Evolutionary conservation across 345 rosid genomes (phyloP).

Genomic region (Limnanthes douglasii): DNA sequence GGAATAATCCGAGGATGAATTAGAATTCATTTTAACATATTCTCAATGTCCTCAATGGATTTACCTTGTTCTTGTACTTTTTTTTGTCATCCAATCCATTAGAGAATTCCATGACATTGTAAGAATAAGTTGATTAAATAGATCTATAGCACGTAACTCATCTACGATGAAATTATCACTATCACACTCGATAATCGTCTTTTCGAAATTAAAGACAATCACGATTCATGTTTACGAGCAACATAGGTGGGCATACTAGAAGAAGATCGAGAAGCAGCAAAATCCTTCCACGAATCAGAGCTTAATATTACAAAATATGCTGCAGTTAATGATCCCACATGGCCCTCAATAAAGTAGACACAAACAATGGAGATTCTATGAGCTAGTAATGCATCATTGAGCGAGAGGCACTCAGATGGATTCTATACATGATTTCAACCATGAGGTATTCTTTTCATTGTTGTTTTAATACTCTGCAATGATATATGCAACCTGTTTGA

Average conservation of each 20-base stretch:
- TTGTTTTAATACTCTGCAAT: slow-evolving; percentile 47
- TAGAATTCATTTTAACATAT: no score
- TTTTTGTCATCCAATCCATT: no score
- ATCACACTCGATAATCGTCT: no score
- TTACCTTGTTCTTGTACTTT: no score
- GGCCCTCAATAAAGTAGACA: slow-evolving; percentile 61
- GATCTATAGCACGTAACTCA: no score
- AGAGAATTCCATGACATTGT: no score
- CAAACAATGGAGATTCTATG: slow-evolving; percentile 68
- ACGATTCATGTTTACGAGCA: slow-evolving; percentile 36
- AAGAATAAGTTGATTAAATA: no score
- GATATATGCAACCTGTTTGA: slow-evolving; percentile 57
- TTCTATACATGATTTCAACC: slow-evolving; percentile 66
- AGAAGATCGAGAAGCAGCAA: slow-evolving; percentile 33
- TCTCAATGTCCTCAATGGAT: no score
- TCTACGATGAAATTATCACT: no score
- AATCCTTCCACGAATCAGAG: slow-evolving; percentile 38
- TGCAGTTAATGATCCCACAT: slow-evolving; percentile 60
- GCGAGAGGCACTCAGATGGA: slow-evolving; percentile 55
- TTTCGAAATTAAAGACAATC: no score
- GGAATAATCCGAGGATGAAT: no score
- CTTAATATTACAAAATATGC: slow-evolving; percentile 75
- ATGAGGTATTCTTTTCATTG: slow-evolving; percentile 60
- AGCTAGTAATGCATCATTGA: slow-evolving; percentile 47
- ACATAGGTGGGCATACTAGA: slow-evolving; percentile 51